Evolutionary conservation across 805 yeast species (phyloP).

Genomic region (Zygoascus tannicola): DNA sequence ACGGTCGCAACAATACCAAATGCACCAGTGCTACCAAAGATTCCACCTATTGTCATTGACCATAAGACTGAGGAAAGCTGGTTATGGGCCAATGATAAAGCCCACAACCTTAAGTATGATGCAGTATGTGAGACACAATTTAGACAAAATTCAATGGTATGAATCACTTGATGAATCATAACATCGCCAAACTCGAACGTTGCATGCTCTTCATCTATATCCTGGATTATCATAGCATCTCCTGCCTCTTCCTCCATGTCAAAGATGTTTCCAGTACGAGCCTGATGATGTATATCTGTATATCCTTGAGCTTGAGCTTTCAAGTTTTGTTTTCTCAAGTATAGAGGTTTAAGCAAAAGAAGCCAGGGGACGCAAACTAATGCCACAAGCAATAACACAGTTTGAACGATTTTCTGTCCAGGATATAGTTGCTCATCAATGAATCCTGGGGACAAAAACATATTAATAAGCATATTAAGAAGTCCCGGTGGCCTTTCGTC

Average conservation of each 20-base stretch:
- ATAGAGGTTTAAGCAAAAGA: constrained; percentile 73
- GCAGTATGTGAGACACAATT: constrained; percentile 98
- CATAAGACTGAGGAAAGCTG: constrained; percentile 89
- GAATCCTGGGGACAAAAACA: constrained; percentile 90
- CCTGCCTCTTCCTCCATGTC: constrained; percentile 28
- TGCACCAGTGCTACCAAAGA: constrained; percentile 60
- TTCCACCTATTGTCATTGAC: constrained; percentile 86
- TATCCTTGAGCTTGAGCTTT: constrained; percentile 40
- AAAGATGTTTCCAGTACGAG: constrained; percentile 23
- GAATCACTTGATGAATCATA: constrained; percentile 94
- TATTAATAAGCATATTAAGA: constrained; percentile 87
- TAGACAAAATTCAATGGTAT: constrained; percentile 93
- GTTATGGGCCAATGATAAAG: constrained; percentile 91
- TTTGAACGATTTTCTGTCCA: constrained; percentile 74
- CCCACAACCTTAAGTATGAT: constrained; percentile 93
- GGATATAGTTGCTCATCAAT: constrained; percentile 70
- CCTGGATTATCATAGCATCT: constrained; percentile 24
- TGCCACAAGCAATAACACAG: constrained; percentile 61
- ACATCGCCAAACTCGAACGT: constrained; percentile 80
- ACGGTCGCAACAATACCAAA: constrained; percentile 66
- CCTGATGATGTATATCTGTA: constrained; percentile 38
- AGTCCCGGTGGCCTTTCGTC: constrained; percentile 84
- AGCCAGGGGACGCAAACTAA: constrained; percentile 90
- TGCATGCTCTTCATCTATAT: constrained; percentile 36
- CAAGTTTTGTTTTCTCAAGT: constrained; percentile 49